Conservation (phyloP, 2,329 filamentous ascomycete genomes). For the Cladophialophora yegresii region DNA sequence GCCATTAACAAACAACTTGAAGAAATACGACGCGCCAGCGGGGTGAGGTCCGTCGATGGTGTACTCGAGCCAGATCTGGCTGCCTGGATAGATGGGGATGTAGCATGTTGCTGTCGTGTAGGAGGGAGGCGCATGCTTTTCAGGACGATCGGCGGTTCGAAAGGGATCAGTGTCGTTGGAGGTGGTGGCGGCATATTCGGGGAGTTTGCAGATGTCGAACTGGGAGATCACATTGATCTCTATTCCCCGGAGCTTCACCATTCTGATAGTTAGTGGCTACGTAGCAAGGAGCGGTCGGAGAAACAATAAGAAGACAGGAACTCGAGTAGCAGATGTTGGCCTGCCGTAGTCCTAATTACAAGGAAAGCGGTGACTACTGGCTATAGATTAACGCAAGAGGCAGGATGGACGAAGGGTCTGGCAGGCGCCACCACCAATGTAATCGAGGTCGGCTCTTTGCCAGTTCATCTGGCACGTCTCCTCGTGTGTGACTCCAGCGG, state of each 20-base stretch:
- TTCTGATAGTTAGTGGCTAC: constrained; percentile 4
- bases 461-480: not conserved
- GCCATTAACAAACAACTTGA: constrained; percentile 34
- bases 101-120: constrained; percentile 29
- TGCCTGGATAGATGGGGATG: constrained; percentile 34
- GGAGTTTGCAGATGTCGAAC: constrained; percentile 33
- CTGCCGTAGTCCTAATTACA: not conserved
- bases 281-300: not conserved
- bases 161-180: constrained; percentile 15
- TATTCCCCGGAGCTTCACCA: constrained; percentile 36
- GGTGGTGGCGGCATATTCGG: constrained; percentile 26
- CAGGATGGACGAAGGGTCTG: not conserved
- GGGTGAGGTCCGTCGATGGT: constrained; percentile 37
- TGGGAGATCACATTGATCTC: constrained; percentile 35
- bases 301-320: not conserved
- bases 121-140: not conserved
- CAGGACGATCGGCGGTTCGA: not conserved
- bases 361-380: not conserved
- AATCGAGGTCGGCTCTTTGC: not conserved
- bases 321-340: not conserved
- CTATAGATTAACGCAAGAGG: not conserved
- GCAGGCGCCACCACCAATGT: not conserved
- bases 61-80: constrained; percentile 38
- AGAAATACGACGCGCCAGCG: constrained; percentile 32
- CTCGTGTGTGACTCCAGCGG: not conserved